Conservation (phyloP, 2,329 filamentous ascomycete species). For the Aureobasidium sp. region DNA sequence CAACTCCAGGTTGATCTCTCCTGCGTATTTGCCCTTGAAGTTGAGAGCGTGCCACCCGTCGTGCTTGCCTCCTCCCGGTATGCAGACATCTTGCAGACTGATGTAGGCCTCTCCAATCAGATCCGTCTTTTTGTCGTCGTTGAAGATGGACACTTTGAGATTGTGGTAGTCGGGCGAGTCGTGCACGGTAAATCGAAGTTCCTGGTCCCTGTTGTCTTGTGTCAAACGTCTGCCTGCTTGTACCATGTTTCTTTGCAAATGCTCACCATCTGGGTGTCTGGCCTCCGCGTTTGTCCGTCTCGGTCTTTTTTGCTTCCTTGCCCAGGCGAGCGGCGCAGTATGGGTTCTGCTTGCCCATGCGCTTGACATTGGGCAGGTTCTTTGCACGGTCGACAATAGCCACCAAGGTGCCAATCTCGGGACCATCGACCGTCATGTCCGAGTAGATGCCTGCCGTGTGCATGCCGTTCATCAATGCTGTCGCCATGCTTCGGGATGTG, state of each 20-base stretch:
- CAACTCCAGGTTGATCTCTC: conserved; percentile 87
- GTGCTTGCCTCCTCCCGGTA: conserved; percentile 81
- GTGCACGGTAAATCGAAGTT: conserved; percentile 90
- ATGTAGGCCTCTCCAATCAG: conserved; percentile 93
- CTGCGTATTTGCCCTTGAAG: conserved; percentile 90
- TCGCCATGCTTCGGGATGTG: conserved; percentile 22
- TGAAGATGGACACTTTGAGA: conserved; percentile 92
- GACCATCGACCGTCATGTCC: conserved; percentile 87
- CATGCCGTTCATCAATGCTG: conserved; percentile 15
- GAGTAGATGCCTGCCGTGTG: conserved; percentile 92
- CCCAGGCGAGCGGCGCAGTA: conserved; percentile 90
- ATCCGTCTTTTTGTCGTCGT: conserved; percentile 96
- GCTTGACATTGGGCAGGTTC: conserved; percentile 93
- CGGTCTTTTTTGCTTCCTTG: conserved; percentile 96
- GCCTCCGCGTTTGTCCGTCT: conserved; percentile 84
- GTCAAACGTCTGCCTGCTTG: conserved; percentile 5
- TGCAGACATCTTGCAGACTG: conserved; percentile 69
- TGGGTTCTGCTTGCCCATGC: conserved; percentile 96
- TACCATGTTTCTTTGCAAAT: neutral
- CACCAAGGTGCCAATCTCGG: conserved; percentile 86
- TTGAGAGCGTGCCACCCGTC: conserved; percentile 85
- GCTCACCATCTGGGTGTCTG: conserved; percentile 91
- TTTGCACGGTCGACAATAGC: conserved; percentile 89
- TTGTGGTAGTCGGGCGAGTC: conserved; percentile 95
- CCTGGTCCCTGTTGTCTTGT: conserved; percentile 68